Evolutionary conservation across 208 protist species (phyloP), one percentile per base, ranked within the genome.

Genomic region (Trypanosoma theileri): DNA sequence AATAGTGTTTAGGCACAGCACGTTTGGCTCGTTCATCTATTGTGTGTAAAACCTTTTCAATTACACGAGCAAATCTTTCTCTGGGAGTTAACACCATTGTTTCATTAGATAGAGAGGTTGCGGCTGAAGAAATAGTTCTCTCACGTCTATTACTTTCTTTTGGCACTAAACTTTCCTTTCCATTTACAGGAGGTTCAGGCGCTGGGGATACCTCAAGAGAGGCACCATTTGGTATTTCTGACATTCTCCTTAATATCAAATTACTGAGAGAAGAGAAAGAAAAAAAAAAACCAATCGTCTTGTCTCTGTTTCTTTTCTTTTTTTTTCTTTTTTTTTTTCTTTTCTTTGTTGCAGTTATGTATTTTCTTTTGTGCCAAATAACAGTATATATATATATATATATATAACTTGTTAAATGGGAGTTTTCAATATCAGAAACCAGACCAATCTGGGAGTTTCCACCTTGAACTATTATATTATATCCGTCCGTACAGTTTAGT

Each of bases 1-100:
- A 84, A 66, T 87, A 75, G 6, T 19, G 64, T 61, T 60, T 67
- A 17, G 45, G 61, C 0, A 46, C 9, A 19, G 10, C 8, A 10
- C 3, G 17, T 2, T 45, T 45, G 6, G 19, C 28, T 58, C 60
- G 6, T 46, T 48, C n/a, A 21, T 53, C 21, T 4, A 66, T n/a
- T 7, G 28, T 24, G 4, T 48, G 61, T 48, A 66, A 10, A 13
- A 46, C n/a, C 4, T 66, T 35, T 35, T 66, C 31, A 57, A 66
- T 46, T 17, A 44, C 17, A 53, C 61, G 51, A 6, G 61, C 46
- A 57, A 55, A 24, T 42, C 16, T 45, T 16, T 8, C 3, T 13
- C n/a, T 42, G 6, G 46, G 61, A 16, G 9, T 31, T 14, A 4
- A 19, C 13, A 14, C 19, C 10, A 1, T 45, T 1, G 22, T 8